These are phyloP conservation scores for Epicoccum sorghinum DNA, from an alignment of 2,329 filamentous ascomycete species.

Conservation along the genomic window DNA sequence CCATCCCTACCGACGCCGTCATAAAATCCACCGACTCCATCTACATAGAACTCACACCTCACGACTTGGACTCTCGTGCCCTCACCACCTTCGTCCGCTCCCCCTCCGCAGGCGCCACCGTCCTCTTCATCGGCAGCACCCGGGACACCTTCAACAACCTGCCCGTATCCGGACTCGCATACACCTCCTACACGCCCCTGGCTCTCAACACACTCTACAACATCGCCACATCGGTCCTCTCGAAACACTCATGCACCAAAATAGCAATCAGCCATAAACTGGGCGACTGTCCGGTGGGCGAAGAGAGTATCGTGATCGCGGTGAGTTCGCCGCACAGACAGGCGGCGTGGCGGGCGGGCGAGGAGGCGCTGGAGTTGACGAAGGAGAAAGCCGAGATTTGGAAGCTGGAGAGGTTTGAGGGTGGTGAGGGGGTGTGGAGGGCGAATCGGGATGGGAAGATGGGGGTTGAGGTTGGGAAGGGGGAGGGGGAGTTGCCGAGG, in stretches of 20 bases:
- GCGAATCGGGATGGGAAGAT: constrained; percentile 78
- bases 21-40: constrained; percentile 50
- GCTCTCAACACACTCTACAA: constrained; percentile 71
- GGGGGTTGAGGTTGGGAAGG: constrained; percentile 55
- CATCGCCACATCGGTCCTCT: constrained; percentile 64
- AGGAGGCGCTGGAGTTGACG: constrained; percentile 85
- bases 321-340: constrained; percentile 83
- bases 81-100: constrained; percentile 72
- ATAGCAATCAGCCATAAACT: constrained; percentile 85
- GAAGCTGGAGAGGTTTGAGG: constrained; percentile 89
- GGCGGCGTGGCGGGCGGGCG: constrained; percentile 84
- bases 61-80: constrained; percentile 62
- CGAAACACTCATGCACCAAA: constrained; percentile 69
- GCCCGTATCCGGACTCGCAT: constrained; percentile 75
- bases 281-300: constrained; percentile 83
- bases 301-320: constrained; percentile 90
- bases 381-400: constrained; percentile 92
- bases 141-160: constrained; percentile 74
- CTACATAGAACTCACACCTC: constrained; percentile 72
- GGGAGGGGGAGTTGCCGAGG: constrained; percentile 4
- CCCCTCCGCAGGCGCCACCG: constrained; percentile 42
- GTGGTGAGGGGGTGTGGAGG: constrained; percentile 80
- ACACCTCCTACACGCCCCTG: constrained; percentile 74
- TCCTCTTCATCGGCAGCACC: constrained; percentile 66
- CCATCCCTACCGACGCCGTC: constrained; percentile 36